Percentiles rank a stretch among this genome's conserved stretches.
phyloP scores from a whole-genome alignment of 306 rosid species.

The Malus fusca region DNA sequence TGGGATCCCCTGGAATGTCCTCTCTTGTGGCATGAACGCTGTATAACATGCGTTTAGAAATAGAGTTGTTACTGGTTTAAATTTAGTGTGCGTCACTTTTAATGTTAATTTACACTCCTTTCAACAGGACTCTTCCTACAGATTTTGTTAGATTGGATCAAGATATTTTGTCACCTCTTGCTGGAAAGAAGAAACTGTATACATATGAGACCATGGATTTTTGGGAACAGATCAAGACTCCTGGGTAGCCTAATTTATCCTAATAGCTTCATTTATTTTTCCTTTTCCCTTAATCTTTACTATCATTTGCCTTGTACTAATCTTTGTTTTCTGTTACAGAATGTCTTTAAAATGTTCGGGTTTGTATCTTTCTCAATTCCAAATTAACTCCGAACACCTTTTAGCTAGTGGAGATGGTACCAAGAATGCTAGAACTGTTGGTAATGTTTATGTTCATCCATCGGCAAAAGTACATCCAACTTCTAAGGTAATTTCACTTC shows the following conservation, averaged over 20 bases:
- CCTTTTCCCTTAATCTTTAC: slow-evolving; percentile 4
- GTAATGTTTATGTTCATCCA: slow-evolving; percentile 87
- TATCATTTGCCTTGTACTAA: slow-evolving; percentile 6
- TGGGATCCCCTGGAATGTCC: neutral
- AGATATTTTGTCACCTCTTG: slow-evolving; percentile 95
- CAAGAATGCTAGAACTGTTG: slow-evolving; percentile 53
- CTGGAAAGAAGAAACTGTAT: slow-evolving; percentile 87
- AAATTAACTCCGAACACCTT: slow-evolving; percentile 60
- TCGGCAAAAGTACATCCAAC: slow-evolving; percentile 94
- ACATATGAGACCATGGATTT: slow-evolving; percentile 80
- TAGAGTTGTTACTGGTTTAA: neutral
- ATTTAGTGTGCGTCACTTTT: neutral
- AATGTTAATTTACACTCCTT: neutral
- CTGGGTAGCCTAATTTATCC: slow-evolving; percentile 47
- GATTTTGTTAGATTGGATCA: slow-evolving; percentile 94
- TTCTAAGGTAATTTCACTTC: slow-evolving; percentile 53
- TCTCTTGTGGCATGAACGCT: neutral
- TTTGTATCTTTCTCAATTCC: slow-evolving; percentile 85
- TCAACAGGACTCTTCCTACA: slow-evolving; percentile 61
- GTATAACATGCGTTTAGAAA: neutral
- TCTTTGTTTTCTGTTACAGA: slow-evolving; percentile 42
- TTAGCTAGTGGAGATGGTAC: slow-evolving; percentile 74
- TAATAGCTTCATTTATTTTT: neutral
- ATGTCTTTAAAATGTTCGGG: slow-evolving; percentile 91
- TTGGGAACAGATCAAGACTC: slow-evolving; percentile 99